Base-by-base conservation (phyloP, 2,329 filamentous ascomycete species). In the Shiraia sp. region DNA sequence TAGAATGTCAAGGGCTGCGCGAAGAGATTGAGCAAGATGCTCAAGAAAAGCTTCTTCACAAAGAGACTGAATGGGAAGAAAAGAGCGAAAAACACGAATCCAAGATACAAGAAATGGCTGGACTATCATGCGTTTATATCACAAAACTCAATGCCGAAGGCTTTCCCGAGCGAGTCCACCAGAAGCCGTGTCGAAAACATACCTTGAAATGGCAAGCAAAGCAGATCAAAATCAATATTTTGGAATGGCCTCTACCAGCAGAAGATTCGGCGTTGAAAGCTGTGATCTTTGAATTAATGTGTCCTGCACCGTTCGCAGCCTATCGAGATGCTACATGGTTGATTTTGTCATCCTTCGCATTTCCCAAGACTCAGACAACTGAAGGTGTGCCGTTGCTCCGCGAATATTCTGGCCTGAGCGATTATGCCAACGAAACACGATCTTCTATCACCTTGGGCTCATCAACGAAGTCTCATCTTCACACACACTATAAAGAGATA, bases 291-390 rank as follows among this genome's bases (percentile, higher is more conserved):
- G 81, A 84, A 46, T 59, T 83, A 1, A 45, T 38, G 0, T 66
- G 70, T 15, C 80, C 81, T 0, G 23, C 51, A 3, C 63, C 64
- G 3, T 73, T 81, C 15, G 63, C 65, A 2, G 59, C 63, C 0
- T 85, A 82, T 56, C 71, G 81, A 10, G 72, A 80, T 40, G 65
- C 70, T 3, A 80, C 77, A 0, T 82, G 77, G 77, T 55, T 49
- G 3, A 70, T 82, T 3, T 15, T 79, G 0, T 56, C 60, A 2
- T 51, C 39, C 3, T 48, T 79, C 9, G 72, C 53, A n/a, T 50
- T 43, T 10, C 36, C 46, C 1, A 16, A 33, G 22, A 27, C 28
- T 1, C 34, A 38, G 4, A 37, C 40, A 16, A 12, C 37, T 8
- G 34, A 50, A 15, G 14, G 42, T 7, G 37, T 63, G 2, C 47